Evolutionary conservation across 2,329 filamentous ascomycete species (phyloP).

Genomic region (Periconia sp.): DNA sequence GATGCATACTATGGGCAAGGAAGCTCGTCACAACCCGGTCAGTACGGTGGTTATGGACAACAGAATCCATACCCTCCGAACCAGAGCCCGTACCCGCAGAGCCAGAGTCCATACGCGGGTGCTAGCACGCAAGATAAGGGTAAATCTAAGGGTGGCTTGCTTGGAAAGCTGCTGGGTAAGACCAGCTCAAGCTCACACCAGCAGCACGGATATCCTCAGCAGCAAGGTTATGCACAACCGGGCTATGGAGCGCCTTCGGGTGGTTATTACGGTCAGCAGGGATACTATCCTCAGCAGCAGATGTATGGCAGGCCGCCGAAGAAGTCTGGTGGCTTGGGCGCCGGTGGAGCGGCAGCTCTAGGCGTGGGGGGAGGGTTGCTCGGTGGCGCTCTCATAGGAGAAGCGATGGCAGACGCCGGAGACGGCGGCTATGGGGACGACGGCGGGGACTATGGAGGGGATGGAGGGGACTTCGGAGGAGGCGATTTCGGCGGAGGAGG

Average conservation of each 20-base stretch:
- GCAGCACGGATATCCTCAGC: conserved; percentile 42
- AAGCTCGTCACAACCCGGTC: conserved; percentile 11
- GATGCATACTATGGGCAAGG: conserved; percentile 54
- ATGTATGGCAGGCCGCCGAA: conserved; percentile 49
- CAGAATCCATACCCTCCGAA: conserved; percentile 29
- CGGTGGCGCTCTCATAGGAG: conserved; percentile 74
- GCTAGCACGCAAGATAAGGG: conserved; percentile 34
- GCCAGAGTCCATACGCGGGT: conserved; percentile 7
- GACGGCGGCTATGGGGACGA: conserved; percentile 24
- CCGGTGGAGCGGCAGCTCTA: conserved; percentile 74
- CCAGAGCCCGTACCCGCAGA: conserved; percentile 24
- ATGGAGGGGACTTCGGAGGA: conserved; percentile 35
- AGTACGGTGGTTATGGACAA: conserved; percentile 33
- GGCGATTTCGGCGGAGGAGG: conserved; percentile 36
- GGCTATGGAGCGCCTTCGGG: conserved; percentile 27
- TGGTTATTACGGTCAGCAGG: conserved; percentile 38
- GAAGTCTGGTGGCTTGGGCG: conserved; percentile 65
- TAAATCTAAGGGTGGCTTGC: conserved; percentile 52
- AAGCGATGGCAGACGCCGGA: conserved; percentile 62
- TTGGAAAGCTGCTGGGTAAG: conserved; percentile 62
- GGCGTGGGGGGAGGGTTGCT: conserved; percentile 82
- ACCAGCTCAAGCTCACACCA: conserved; percentile 37
- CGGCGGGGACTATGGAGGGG: conserved; percentile 33
- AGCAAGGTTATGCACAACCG: conserved; percentile 24
- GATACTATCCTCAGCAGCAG: conserved; percentile 48